These are phyloP conservation scores for Globisporangium ultimum DNA, from an alignment of 352 stramenopile genomes.

Conservation along the genomic window DNA sequence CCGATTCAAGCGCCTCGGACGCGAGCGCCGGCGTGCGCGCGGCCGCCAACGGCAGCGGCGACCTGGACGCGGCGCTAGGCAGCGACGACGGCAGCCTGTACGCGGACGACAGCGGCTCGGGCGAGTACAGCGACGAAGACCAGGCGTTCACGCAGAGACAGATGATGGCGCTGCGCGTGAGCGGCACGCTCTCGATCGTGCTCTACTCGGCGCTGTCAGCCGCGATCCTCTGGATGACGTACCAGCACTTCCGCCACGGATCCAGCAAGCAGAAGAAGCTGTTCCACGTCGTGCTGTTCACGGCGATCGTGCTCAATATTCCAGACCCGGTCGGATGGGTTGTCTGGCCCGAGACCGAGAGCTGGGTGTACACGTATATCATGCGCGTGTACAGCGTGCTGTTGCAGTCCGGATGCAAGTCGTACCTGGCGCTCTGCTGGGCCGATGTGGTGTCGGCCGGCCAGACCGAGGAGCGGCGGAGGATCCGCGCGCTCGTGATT, in stretches of 20 bases:
- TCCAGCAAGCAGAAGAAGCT: constrained; percentile 53
- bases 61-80: not conserved
- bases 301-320: constrained; percentile 60
- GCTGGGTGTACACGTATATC: constrained; percentile 65
- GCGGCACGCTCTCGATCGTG: constrained; percentile 51
- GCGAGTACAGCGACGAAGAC: constrained; percentile 3
- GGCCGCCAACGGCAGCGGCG: constrained; percentile 4
- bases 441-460: constrained; percentile 76
- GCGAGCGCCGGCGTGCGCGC: constrained; percentile 5
- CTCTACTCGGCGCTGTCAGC: constrained; percentile 61
- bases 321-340: constrained; percentile 61
- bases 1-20: not conserved
- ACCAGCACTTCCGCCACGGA: constrained; percentile 53
- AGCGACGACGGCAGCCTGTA: not conserved
- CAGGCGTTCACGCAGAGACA: constrained; percentile 28
- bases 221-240: constrained; percentile 61
- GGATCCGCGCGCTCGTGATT: constrained; percentile 50
- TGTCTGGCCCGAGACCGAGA: constrained; percentile 49
- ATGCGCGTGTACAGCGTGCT: constrained; percentile 64
- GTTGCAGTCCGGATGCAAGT: constrained; percentile 77
- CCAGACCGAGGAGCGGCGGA: constrained; percentile 50
- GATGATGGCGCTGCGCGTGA: constrained; percentile 44
- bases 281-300: constrained; percentile 74
- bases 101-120: constrained; percentile 1
- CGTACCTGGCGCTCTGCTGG: constrained; percentile 78